Base-by-base conservation (phyloP, 257 asterid genomes). In the Rubia yunnanensis region DNA sequence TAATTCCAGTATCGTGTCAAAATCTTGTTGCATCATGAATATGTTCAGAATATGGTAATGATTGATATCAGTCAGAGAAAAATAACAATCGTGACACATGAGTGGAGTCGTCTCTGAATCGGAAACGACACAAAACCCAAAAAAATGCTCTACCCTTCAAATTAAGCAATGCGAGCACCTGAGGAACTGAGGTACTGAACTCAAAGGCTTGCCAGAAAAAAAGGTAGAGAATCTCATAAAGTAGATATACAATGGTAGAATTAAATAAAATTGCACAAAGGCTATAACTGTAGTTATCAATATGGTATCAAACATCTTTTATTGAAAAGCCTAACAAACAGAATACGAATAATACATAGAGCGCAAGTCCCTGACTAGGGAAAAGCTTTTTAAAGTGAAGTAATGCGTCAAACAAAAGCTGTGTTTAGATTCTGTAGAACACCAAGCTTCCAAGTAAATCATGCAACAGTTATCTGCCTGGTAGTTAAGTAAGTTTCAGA, bases 251-350 rank as follows among this genome's bases (percentile, higher is more conserved):
- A 56, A 32, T 32, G 53, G 24, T 4, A 50, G 3, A 67, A 64
- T 70, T 41, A 20, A 41, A n/a, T n/a, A 3, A 39, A 39, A 74
- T 60, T 70, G 70, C 23, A 75, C 20, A 84, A 81, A 79, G 83
- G 30, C 71, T 31, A 65, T 36, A 69, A 74, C 78, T 82, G 86
- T 73, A 79, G 79, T 70, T 57, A 78, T 61, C 70, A 79, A 80
- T 73, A 58, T 49, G 79, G 68, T 83, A 78, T 50, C 61, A 44
- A 24, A 63, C 68, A 18, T 55, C 73, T 63, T 67, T 71, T 65
- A 46, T 57, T 35, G 35, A 34, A 38, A 48, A 55, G 56, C 65
- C 55, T 39, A 36, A 26, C 59, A 14, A 23, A 38, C 44, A 15
- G 38, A 68, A 53, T 52, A n/a, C 7, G 30, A 58, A 60, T 15